Evolutionary conservation across 345 rosid genomes (phyloP), one percentile per base, ranked within the genome.

Genomic region (Eucalyptus marginata): DNA sequence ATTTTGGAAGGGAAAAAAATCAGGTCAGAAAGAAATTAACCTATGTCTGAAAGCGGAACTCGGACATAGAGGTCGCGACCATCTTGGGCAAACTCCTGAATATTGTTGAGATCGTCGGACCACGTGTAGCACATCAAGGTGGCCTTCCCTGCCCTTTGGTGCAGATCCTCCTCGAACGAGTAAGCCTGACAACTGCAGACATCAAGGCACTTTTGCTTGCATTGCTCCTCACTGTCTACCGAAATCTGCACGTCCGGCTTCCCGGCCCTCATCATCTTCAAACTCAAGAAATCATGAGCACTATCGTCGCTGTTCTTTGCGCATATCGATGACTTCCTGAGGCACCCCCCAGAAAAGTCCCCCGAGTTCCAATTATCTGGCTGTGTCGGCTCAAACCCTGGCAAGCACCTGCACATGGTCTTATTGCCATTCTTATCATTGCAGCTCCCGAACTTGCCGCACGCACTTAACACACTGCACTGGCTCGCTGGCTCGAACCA

Each of bases 381-480:
- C 7, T 88, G 86, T 3, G 58, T 1, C 5, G 92, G 93, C 81
- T 27, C 17, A 85, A 91, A 94, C 25, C 94, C 94, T 3, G 93
- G 92, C 54, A 92, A 89, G 79, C 96, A 93, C n/a, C 84, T 86
- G 90, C 96, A 93, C 36, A 17, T 59, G 10, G 11, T 7, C 31
- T n/a, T 64, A 18, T 47, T 84, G 5, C 86, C 87, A 27, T 58
- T 79, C 58, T 1, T 3, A 17, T 8, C 58, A 47, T 91, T 91
- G 87, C 96, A 93, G 90, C 36, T 90, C 20, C 90, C 91, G 1
- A 13, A 50, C 52, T 14, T 50, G 52, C 52, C 52, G 3, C 17
- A 50, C 5, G 17, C 51, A 4, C 51, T 50, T 0, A 5, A 50
- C 52, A 14, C 52, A 14, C 52, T 14, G 17, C 52, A 50, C 17